Conservation (phyloP, 2,329 filamentous ascomycete genomes). For the Colletotrichum orchidophilum region DNA sequence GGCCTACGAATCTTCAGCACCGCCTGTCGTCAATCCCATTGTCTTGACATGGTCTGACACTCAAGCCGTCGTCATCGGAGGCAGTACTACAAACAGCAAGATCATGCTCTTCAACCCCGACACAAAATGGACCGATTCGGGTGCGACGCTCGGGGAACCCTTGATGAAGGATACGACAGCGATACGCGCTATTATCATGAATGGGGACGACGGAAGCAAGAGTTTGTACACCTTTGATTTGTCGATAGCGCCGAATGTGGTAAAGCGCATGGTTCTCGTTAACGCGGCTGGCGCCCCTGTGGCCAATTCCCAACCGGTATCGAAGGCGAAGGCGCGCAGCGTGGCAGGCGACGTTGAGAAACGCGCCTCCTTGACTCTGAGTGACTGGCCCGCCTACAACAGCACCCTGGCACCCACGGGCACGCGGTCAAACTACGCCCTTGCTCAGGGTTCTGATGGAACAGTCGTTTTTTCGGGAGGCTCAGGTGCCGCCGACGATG, state of each 20-base stretch:
- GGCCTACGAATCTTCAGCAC: slow-evolving; percentile 67
- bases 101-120: slow-evolving; percentile 77
- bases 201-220: slow-evolving; percentile 79
- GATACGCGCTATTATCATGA: slow-evolving; percentile 72
- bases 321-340: slow-evolving; percentile 21
- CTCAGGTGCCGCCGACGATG: slow-evolving; percentile 76
- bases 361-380: slow-evolving; percentile 61
- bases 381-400: slow-evolving; percentile 83
- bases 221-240: slow-evolving; percentile 83
- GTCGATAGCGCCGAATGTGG: slow-evolving; percentile 76
- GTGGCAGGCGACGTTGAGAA: slow-evolving; percentile 13
- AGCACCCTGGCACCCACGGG: slow-evolving; percentile 72
- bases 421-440: slow-evolving; percentile 73
- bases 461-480: slow-evolving; percentile 69
- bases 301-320: slow-evolving; percentile 55
- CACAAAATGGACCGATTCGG: slow-evolving; percentile 73
- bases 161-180: slow-evolving; percentile 66
- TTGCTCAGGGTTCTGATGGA: slow-evolving; percentile 74
- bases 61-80: slow-evolving; percentile 79
- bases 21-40: slow-evolving; percentile 74
- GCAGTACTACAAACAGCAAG: slow-evolving; percentile 69
- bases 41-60: slow-evolving; percentile 78
- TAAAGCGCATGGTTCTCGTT: slow-evolving; percentile 75
- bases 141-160: slow-evolving; percentile 68
- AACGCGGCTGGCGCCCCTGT: slow-evolving; percentile 66